Evolutionary conservation across 345 rosid species (phyloP).

Genomic region (Conringia planisiliqua): DNA sequence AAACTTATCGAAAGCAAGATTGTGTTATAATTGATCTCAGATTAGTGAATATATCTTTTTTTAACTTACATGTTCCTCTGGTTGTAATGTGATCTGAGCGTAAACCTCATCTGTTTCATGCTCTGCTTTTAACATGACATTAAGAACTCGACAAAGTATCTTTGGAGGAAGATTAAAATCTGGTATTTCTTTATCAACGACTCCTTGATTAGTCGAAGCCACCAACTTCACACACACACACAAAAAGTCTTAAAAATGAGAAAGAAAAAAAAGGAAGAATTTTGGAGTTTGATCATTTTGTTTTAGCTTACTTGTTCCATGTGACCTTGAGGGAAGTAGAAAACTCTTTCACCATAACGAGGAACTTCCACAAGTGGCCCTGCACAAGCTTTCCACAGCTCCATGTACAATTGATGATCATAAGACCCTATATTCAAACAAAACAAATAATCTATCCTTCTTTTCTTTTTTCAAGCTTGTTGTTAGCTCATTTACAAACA

Average conservation of each 20-base stretch:
- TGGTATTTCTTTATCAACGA: constrained; percentile 58
- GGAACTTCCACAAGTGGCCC: constrained; percentile 77
- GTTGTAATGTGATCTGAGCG: constrained; percentile 80
- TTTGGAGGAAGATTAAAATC: constrained; percentile 69
- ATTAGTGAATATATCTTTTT: not conserved
- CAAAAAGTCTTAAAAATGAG: not conserved
- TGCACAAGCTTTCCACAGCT: constrained; percentile 82
- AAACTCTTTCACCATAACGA: constrained; percentile 55
- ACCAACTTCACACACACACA: constrained; percentile 46
- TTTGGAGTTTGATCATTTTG: not conserved
- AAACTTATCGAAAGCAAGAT: not conserved
- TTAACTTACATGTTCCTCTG: constrained; percentile 61
- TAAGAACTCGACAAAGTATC: constrained; percentile 77
- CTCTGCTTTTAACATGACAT: constrained; percentile 70
- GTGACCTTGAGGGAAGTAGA: constrained; percentile 77
- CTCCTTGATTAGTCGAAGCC: constrained; percentile 81
- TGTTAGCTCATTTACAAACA: not conserved
- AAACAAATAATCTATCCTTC: too few relatives aligned
- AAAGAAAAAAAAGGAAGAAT: not conserved
- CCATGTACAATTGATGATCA: constrained; percentile 46
- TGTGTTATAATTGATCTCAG: not conserved
- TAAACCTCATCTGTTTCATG: constrained; percentile 89
- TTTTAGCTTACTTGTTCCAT: constrained; percentile 54
- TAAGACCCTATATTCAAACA: too few relatives aligned
- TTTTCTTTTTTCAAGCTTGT: not conserved